These are phyloP conservation scores for Lepidium africanum DNA, from an alignment of 345 rosid genomes.

Conservation along the genomic window DNA sequence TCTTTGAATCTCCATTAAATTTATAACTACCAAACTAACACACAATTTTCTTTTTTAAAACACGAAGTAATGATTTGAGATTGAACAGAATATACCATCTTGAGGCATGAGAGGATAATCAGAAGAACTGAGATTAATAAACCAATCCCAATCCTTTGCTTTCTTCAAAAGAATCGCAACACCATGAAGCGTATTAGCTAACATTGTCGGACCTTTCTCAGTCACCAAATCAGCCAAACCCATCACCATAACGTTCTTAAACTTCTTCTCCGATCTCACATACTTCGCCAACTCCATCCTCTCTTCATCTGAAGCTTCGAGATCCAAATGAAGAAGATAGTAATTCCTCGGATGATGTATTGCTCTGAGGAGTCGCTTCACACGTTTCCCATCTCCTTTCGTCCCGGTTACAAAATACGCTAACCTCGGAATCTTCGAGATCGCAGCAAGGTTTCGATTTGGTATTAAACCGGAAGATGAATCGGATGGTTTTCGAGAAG, in stretches of 20 bases:
- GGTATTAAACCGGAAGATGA: constrained; percentile 9
- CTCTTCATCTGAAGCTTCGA: constrained; percentile 72
- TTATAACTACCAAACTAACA: constrained; percentile 2
- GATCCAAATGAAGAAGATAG: constrained; percentile 77
- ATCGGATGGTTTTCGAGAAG: constrained; percentile 28
- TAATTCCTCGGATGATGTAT: constrained; percentile 73
- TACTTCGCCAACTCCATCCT: constrained; percentile 71
- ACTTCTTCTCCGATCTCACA: constrained; percentile 55
- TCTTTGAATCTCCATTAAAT: background rate
- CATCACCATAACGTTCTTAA: constrained; percentile 75
- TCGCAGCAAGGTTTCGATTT: constrained; percentile 10
- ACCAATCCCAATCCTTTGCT: constrained; percentile 91
- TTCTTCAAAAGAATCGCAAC: constrained; percentile 62
- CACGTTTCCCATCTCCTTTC: constrained; percentile 53
- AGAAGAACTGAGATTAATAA: constrained; percentile 71
- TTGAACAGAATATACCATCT: constrained; percentile 48
- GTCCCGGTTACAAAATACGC: constrained; percentile 81
- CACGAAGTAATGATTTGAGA: background rate
- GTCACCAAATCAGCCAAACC: constrained; percentile 79
- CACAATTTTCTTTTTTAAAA: background rate
- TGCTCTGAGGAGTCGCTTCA: constrained; percentile 61
- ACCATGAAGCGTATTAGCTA: constrained; percentile 72
- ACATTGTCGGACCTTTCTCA: constrained; percentile 72
- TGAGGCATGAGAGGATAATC: constrained; percentile 89
- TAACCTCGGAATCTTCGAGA: constrained; percentile 38